Evolutionary conservation across 2,329 filamentous ascomycete species (phyloP).

Genomic region (Xylaria sp.): DNA sequence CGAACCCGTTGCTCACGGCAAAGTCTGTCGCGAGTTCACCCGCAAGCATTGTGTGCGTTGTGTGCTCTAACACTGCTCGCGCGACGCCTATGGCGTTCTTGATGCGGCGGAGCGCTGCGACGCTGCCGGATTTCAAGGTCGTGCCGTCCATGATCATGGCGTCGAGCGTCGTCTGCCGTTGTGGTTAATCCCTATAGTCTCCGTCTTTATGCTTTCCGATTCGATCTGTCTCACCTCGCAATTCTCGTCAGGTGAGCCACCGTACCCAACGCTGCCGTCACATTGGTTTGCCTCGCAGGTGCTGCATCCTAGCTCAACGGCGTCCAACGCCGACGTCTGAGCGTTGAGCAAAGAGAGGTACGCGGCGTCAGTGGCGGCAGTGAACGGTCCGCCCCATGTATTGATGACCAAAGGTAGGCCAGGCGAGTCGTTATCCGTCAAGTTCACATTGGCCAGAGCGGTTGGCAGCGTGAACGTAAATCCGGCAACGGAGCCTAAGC

Average conservation of each 20-base stretch:
- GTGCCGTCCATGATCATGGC: conserved; percentile 68
- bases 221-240: conserved; percentile 54
- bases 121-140: conserved; percentile 64
- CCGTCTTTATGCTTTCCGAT: neutral
- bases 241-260: conserved; percentile 64
- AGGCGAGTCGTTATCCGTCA: conserved; percentile 46
- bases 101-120: conserved; percentile 61
- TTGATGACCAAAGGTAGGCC: conserved; percentile 63
- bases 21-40: conserved; percentile 65
- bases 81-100: conserved; percentile 62
- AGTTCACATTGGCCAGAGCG: conserved; percentile 20
- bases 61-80: conserved; percentile 61
- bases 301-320: conserved; percentile 61
- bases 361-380: conserved; percentile 62
- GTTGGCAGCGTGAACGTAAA: conserved; percentile 33
- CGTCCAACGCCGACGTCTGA: conserved; percentile 58
- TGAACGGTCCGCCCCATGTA: conserved; percentile 65
- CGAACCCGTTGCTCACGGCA: conserved; percentile 62
- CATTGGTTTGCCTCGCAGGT: conserved; percentile 64
- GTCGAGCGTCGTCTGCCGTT: conserved; percentile 61
- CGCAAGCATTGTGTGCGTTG: conserved; percentile 61
- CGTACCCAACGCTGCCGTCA: conserved; percentile 65
- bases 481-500: conserved; percentile 29
- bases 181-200: neutral
- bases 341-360: conserved; percentile 52